Evolutionary conservation across 202 grass and related monocot genomes (phyloP).

Genomic region (Schoenoplectus triqueter): DNA sequence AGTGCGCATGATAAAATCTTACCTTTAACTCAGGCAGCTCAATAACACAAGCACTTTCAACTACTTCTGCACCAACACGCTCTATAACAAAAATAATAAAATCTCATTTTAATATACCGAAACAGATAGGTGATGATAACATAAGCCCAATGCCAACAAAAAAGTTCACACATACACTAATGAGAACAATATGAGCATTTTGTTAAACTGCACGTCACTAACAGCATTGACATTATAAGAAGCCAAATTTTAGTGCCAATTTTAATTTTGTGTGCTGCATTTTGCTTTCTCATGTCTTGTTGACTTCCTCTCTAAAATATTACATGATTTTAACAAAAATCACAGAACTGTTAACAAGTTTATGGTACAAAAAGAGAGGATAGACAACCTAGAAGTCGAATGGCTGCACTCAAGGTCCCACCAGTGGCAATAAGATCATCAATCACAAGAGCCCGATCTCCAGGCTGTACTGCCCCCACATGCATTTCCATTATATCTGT

Average conservation of each 20-base stretch:
- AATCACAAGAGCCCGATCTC: constrained; percentile 65
- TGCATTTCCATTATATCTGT: constrained; percentile 97
- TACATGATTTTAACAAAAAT: neutral
- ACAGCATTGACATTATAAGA: neutral
- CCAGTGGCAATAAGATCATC: constrained; percentile 98
- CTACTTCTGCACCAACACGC: constrained; percentile 81
- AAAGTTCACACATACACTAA: neutral
- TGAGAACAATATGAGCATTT: neutral
- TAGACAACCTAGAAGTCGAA: constrained; percentile 77
- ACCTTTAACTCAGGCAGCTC: constrained; percentile 94
- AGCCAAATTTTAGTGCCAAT: neutral
- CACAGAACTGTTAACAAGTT: neutral
- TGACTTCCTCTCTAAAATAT: neutral
- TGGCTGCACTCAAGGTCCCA: constrained; percentile 78
- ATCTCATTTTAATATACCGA: neutral
- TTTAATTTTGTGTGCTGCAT: neutral
- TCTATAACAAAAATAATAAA: constrained; percentile 53
- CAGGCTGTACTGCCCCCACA: constrained; percentile 78
- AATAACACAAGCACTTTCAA: constrained; percentile 96
- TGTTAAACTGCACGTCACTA: neutral
- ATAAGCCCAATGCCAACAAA: neutral
- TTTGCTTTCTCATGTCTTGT: neutral
- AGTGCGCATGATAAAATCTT: constrained; percentile 24
- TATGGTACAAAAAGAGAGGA: neutral
- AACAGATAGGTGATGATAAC: neutral